A percentile compares a stretch with the other conserved stretches of the same genome.
Evolutionary conservation across 257 asterid species (phyloP).

Genomic region (Osmanthus fragrans): DNA sequence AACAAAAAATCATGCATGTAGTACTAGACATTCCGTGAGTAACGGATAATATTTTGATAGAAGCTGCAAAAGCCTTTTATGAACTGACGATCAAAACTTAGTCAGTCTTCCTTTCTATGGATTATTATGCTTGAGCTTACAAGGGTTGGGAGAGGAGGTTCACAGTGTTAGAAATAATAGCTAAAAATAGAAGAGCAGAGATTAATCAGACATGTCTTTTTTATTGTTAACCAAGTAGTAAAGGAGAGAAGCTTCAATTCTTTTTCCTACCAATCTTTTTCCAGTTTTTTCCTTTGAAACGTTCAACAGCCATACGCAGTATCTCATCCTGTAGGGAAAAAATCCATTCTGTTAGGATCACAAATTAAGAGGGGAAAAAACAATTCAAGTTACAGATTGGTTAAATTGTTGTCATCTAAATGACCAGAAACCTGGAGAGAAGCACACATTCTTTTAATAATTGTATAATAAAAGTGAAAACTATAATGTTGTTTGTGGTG

Average conservation of each 20-base stretch:
- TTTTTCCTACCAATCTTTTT: constrained; percentile 51
- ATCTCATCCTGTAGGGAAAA: constrained; percentile 44
- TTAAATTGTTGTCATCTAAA: background rate
- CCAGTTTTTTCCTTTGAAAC: constrained; percentile 67
- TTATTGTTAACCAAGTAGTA: constrained; percentile 21
- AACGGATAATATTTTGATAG: too few species aligned
- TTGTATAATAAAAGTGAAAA: background rate
- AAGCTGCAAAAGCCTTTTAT: too few species aligned
- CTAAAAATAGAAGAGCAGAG: background rate
- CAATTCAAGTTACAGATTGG: background rate
- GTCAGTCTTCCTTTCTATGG: too few species aligned
- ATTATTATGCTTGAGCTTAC: too few species aligned
- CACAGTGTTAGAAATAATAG: background rate
- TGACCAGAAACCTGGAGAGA: background rate
- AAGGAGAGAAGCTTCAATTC: constrained; percentile 16
- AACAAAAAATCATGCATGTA: too few species aligned
- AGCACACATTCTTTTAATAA: too few species aligned
- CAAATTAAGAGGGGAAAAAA: background rate
- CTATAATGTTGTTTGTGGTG: background rate
- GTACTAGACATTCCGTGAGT: too few species aligned
- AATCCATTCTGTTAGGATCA: constrained; percentile 13
- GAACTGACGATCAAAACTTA: too few species aligned
- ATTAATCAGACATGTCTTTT: constrained; percentile 11
- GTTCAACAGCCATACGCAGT: constrained; percentile 53
- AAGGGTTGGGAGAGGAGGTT: background rate